Percentiles rank a stretch among this genome's conserved stretches.
These are phyloP conservation scores for Paraphaeosphaeria sporulosa DNA, from an alignment of 2,329 filamentous ascomycete species.

Conservation along the genomic window DNA sequence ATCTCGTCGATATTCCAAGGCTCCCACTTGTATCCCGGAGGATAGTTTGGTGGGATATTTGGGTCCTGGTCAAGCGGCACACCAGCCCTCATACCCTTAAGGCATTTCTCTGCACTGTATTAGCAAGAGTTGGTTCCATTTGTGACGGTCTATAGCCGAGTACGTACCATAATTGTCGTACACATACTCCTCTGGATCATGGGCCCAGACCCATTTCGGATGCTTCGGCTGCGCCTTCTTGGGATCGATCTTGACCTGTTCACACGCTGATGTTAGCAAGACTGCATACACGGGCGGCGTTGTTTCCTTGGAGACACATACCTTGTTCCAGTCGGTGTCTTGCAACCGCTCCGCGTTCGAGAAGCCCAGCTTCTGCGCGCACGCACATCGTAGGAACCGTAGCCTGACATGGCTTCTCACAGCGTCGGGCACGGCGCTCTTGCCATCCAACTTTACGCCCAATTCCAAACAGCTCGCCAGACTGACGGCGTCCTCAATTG, in stretches of 20 bases:
- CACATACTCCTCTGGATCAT: conserved; percentile 19
- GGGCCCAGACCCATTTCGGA: conserved; percentile 15
- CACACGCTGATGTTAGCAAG: neutral
- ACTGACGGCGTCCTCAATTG: conserved; percentile 54
- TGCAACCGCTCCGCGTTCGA: conserved; percentile 15
- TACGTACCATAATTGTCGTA: conserved; percentile 16
- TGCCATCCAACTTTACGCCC: conserved; percentile 4
- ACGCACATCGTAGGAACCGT: conserved; percentile 19
- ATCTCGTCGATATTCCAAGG: conserved; percentile 10
- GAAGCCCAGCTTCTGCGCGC: conserved; percentile 21
- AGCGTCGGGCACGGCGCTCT: conserved; percentile 19
- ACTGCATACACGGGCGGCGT: neutral
- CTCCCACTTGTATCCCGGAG: conserved; percentile 11
- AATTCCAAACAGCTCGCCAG: conserved; percentile 21
- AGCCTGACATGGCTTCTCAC: conserved; percentile 29
- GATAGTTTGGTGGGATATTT: conserved; percentile 11
- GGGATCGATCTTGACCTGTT: conserved; percentile 10
- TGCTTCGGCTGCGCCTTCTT: conserved; percentile 13
- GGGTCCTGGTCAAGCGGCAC: conserved; percentile 6
- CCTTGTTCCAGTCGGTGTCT: conserved; percentile 12
- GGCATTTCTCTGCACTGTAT: conserved; percentile 3
- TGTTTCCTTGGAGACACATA: neutral
- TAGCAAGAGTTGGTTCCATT: neutral
- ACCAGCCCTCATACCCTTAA: conserved; percentile 6
- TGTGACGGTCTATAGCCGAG: neutral